Evolutionary conservation across 257 asterid genomes (phyloP).

Genomic region (Solanum phureja): DNA sequence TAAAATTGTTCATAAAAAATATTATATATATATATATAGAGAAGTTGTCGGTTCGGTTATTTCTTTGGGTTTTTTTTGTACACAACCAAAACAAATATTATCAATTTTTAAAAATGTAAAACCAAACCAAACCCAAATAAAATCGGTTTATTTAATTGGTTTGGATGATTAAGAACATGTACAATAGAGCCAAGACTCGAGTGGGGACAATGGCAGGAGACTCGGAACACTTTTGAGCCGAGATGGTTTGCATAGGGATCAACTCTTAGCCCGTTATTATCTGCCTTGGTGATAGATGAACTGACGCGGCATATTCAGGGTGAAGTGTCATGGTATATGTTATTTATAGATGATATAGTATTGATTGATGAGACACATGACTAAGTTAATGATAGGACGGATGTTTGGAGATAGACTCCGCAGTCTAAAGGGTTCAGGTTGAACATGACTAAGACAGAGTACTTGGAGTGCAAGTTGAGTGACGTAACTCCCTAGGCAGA

Average conservation of each 20-base stretch:
- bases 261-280: background rate
- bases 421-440: background rate
- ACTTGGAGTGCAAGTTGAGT: background rate
- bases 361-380: background rate
- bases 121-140: background rate
- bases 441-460: background rate
- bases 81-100: background rate
- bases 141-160: no score
- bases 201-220: background rate
- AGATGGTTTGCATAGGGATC: background rate
- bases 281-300: background rate
- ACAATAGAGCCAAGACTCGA: background rate
- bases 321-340: background rate
- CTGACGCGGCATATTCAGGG: background rate
- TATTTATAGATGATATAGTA: background rate
- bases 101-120: background rate
- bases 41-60: background rate
- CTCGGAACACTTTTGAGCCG: background rate
- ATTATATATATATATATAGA: no score
- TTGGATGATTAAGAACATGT: background rate
- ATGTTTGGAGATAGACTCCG: background rate
- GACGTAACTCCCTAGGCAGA: background rate
- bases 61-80: background rate
- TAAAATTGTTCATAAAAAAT: background rate
- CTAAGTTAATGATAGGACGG: background rate